These are phyloP conservation scores for Ustilago nuda DNA, from an alignment of 1,284 basidiomycete genomes.

Conservation along the genomic window DNA sequence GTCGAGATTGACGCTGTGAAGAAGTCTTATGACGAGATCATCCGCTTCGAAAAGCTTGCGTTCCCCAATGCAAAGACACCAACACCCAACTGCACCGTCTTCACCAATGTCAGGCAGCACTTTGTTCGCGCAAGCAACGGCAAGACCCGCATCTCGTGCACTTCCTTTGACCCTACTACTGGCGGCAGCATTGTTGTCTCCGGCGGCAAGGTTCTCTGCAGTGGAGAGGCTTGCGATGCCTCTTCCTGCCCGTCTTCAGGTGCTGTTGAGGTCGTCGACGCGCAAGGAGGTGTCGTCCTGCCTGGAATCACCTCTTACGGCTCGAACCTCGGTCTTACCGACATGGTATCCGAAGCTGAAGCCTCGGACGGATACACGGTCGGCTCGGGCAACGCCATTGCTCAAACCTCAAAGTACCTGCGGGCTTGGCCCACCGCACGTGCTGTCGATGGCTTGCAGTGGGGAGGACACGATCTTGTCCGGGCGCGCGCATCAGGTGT, in stretches of 20 bases:
- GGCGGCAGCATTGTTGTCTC: constrained; percentile 38
- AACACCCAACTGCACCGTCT: constrained; percentile 30
- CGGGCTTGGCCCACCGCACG: constrained; percentile 32
- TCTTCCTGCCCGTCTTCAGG: constrained; percentile 6
- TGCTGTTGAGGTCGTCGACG: constrained; percentile 24
- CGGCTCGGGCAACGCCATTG: constrained; percentile 7
- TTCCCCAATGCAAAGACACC: constrained; percentile 46
- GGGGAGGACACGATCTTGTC: constrained; percentile 58
- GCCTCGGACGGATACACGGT: constrained; percentile 49
- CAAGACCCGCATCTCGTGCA: constrained; percentile 6
- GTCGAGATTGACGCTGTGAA: constrained; percentile 51
- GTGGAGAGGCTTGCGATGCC: constrained; percentile 19
- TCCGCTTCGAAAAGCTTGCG: constrained; percentile 40
- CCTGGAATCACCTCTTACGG: constrained; percentile 59
- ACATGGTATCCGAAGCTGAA: constrained; percentile 55
- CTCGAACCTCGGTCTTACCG: constrained; percentile 56
- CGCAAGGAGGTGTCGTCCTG: constrained; percentile 40
- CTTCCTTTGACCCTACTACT: neutral
- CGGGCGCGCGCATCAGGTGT: constrained; percentile 73
- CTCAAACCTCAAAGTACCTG: constrained; percentile 19
- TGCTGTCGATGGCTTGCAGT: constrained; percentile 59
- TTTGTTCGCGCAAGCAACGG: constrained; percentile 17
- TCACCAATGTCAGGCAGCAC: constrained; percentile 49
- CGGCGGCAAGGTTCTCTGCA: constrained; percentile 45
- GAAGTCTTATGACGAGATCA: constrained; percentile 39